These are phyloP conservation scores for Pseudognaphalium luteoalbum DNA, from an alignment of 129 eudicot species.

Conservation along the genomic window DNA sequence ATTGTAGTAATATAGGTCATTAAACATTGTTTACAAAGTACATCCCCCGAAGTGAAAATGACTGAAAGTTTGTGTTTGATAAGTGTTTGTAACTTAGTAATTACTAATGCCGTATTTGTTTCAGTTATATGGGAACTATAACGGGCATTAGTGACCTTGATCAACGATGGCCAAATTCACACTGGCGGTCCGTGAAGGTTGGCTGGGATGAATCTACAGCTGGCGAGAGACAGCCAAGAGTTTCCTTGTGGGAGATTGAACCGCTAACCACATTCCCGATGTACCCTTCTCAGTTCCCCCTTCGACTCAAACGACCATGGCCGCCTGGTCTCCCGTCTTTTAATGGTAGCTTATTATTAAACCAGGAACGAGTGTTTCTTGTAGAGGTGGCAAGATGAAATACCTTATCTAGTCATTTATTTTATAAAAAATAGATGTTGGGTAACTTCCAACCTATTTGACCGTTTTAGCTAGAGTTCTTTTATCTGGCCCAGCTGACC, in stretches of 20 bases:
- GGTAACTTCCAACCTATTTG: not conserved
- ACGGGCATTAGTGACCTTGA: constrained; percentile 83
- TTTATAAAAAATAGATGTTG: too few relatives aligned
- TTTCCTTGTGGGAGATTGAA: constrained; percentile 93
- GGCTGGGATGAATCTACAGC: constrained; percentile 99
- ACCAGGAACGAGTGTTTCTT: not conserved
- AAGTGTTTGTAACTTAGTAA: not conserved
- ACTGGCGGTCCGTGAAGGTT: constrained; percentile 95
- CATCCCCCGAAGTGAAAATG: not conserved
- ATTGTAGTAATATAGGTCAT: not conserved
- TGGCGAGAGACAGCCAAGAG: constrained; percentile 95
- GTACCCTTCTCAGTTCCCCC: constrained; percentile 88
- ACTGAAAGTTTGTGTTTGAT: not conserved
- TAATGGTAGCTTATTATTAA: constrained; percentile 42
- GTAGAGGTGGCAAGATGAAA: not conserved
- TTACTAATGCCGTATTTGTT: not conserved
- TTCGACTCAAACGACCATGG: constrained; percentile 91
- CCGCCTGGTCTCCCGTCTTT: constrained; percentile 70
- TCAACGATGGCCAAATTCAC: constrained; percentile 88
- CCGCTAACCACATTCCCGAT: constrained; percentile 89
- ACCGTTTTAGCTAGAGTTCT: not conserved
- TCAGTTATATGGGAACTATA: constrained; percentile 93
- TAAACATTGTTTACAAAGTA: not conserved
- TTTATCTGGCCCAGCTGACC: not conserved
- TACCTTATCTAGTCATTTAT: too few relatives aligned